These are phyloP conservation scores for Rhypophila decipiens DNA, from an alignment of 495 filamentous ascomycete species.

Conservation along the genomic window DNA sequence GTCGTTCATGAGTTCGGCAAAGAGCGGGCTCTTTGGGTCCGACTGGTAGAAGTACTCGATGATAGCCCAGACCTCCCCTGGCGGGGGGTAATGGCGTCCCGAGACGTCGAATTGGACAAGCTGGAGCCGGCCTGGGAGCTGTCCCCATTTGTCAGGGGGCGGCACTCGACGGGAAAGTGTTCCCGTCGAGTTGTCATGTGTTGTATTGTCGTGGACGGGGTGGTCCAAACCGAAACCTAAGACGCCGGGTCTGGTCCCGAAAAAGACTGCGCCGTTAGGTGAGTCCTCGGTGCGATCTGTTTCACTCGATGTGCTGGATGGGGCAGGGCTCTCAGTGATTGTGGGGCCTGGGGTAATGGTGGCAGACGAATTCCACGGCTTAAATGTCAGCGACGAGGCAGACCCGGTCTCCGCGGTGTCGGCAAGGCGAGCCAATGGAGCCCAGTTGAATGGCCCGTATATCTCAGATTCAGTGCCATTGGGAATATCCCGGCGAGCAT, in stretches of 20 bases:
- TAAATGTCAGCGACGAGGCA: too few species aligned
- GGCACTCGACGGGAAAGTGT: neutral
- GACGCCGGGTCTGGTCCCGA: neutral
- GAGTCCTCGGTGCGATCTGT: too few species aligned
- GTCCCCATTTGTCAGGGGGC: neutral
- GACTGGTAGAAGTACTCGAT: neutral
- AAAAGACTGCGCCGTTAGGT: neutral
- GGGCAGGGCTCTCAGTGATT: too few species aligned
- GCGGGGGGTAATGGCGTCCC: neutral
- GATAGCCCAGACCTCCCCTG: neutral
- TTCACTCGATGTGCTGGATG: too few species aligned
- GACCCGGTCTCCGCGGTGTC: too few species aligned
- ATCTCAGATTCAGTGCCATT: neutral
- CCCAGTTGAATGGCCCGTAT: conserved; percentile 1
- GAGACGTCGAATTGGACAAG: neutral
- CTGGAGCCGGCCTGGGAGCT: neutral
- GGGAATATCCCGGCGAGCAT: neutral
- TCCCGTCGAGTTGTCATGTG: neutral
- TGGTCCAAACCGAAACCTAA: neutral
- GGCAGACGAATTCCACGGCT: too few species aligned
- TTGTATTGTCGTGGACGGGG: too few species aligned
- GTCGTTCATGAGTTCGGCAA: neutral
- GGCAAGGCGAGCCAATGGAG: neutral
- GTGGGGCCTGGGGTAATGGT: too few species aligned
- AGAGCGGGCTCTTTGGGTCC: neutral